Evolutionary conservation across 495 filamentous ascomycete genomes (phyloP).

Genomic region (Polyplosphaeria fusca): DNA sequence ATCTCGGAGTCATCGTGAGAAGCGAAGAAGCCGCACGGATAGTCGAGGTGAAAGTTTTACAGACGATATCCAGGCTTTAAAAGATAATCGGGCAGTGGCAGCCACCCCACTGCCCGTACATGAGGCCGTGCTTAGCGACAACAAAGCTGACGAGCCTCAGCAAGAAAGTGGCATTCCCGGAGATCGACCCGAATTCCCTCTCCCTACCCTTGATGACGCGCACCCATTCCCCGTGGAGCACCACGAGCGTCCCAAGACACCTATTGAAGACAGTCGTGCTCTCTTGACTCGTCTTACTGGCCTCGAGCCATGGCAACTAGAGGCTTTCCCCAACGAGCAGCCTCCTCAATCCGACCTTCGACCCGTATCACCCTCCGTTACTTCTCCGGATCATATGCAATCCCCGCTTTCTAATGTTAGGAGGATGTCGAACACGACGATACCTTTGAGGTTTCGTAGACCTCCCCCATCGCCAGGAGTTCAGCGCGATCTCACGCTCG

Average conservation of each 20-base stretch:
- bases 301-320: constrained; percentile 13
- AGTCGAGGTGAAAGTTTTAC: constrained; percentile 10
- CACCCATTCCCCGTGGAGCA: constrained; percentile 9
- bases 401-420: constrained; percentile 10
- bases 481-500: constrained; percentile 28
- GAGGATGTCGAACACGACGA: constrained; percentile 36
- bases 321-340: constrained; percentile 23
- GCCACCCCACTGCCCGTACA: constrained; percentile 38
- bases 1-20: constrained; percentile 22
- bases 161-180: constrained; percentile 23
- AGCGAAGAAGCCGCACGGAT: constrained; percentile 24
- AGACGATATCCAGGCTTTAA: constrained; percentile 43
- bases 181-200: constrained; percentile 30
- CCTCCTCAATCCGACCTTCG: constrained; percentile 12
- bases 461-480: constrained; percentile 28
- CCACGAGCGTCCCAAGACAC: constrained; percentile 23
- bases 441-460: constrained; percentile 39
- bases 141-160: constrained; percentile 4
- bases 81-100: constrained; percentile 46
- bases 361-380: constrained; percentile 9
- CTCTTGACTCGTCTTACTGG: constrained; percentile 27
- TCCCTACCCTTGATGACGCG: constrained; percentile 27
- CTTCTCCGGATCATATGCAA: constrained; percentile 15
- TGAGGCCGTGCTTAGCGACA: constrained; percentile 20
- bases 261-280: constrained; percentile 28